Conservation (phyloP, 805 yeast species). For the Teunomyces cretensis region DNA sequence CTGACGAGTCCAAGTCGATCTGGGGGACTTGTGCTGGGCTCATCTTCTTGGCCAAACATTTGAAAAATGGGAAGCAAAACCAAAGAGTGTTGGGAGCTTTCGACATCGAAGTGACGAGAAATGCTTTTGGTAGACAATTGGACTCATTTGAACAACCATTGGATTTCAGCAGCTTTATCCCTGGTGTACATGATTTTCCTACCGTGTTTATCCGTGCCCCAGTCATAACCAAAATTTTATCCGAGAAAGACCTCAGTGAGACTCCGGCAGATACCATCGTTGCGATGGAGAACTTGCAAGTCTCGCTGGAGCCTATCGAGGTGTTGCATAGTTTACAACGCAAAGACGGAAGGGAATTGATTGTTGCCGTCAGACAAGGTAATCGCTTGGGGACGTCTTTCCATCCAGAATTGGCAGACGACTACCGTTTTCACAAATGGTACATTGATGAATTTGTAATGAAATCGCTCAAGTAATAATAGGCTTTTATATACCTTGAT, state of each 20-base stretch:
- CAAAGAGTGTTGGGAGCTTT: slow-evolving; percentile 64
- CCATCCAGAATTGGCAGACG: slow-evolving; percentile 69
- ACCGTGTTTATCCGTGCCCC: slow-evolving; percentile 77
- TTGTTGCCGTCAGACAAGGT: slow-evolving; percentile 76
- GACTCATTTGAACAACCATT: slow-evolving; percentile 58
- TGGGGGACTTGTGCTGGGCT: slow-evolving; percentile 93
- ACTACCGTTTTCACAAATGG: slow-evolving; percentile 67
- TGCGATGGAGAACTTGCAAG: slow-evolving; percentile 21
- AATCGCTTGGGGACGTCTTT: slow-evolving; percentile 70
- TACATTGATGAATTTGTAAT: slow-evolving; percentile 59
- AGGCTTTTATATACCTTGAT: no score
- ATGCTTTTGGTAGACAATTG: slow-evolving; percentile 77
- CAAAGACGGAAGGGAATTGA: slow-evolving; percentile 24
- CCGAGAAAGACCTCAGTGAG: background rate
- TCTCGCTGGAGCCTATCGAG: slow-evolving; percentile 29
- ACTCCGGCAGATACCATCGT: slow-evolving; percentile 12
- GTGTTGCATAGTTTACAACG: slow-evolving; percentile 40
- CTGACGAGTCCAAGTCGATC: slow-evolving; percentile 48
- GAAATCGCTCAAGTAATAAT: slow-evolving; percentile 1
- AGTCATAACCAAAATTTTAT: slow-evolving; percentile 43
- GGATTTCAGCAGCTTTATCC: slow-evolving; percentile 45
- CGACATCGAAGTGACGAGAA: slow-evolving; percentile 62
- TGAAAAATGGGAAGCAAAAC: slow-evolving; percentile 51
- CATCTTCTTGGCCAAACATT: slow-evolving; percentile 58
- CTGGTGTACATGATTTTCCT: slow-evolving; percentile 38